phyloP scores from a whole-genome alignment of 2,329 filamentous ascomycete genomes.

The Domatiomyces catenatus region DNA sequence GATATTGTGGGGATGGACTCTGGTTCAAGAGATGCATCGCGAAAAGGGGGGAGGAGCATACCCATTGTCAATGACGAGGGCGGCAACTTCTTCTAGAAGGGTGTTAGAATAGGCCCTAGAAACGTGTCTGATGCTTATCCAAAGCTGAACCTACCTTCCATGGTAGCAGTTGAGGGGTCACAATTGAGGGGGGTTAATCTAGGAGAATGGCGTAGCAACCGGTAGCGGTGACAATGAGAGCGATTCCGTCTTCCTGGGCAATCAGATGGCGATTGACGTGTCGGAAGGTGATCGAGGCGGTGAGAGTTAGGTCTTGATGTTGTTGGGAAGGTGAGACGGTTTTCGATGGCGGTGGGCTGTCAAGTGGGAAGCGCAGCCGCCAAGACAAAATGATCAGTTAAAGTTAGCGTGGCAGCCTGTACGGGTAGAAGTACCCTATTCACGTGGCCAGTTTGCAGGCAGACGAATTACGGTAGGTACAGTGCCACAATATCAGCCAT shows the following conservation, averaged over 20 bases:
- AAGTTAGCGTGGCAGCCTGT: slow-evolving; percentile 2
- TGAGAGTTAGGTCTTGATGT: slow-evolving; percentile 8
- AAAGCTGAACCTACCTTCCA: slow-evolving; percentile 47
- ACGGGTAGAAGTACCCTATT: slow-evolving; percentile 1
- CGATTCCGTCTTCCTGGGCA: background rate
- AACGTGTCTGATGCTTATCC: slow-evolving; percentile 6
- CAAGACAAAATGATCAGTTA: background rate
- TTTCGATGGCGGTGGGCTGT: slow-evolving; percentile 13
- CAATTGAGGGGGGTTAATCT: slow-evolving; percentile 2
- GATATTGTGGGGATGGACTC: slow-evolving; percentile 8
- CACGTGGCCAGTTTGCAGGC: background rate
- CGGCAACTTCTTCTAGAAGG: slow-evolving; percentile 94
- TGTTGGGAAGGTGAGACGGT: slow-evolving; percentile 13
- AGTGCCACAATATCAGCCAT: background rate
- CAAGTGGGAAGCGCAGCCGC: slow-evolving; percentile 14
- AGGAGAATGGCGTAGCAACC: slow-evolving; percentile 5
- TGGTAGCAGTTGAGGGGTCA: slow-evolving; percentile 28
- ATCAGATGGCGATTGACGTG: background rate
- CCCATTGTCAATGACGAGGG: slow-evolving; percentile 99
- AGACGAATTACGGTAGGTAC: background rate
- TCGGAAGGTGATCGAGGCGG: slow-evolving; percentile 3
- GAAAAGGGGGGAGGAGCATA: slow-evolving; percentile 44
- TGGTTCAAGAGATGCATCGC: background rate
- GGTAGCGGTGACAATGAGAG: slow-evolving; percentile 2
- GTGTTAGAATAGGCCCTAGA: background rate